Conservation (phyloP, 2,329 filamentous ascomycete species). For the Lithohypha guttulata region DNA sequence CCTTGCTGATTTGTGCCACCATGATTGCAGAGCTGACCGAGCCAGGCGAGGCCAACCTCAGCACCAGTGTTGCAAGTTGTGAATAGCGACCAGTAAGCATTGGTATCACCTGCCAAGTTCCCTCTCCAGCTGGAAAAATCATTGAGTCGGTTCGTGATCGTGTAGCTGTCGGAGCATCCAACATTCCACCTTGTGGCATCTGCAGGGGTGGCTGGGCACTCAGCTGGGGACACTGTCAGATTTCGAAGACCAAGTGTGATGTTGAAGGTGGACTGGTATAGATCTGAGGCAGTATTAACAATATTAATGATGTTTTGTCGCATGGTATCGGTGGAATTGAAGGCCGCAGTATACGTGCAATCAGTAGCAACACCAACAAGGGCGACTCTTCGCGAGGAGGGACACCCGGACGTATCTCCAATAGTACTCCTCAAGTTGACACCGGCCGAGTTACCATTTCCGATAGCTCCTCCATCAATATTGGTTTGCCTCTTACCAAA, state of each 20-base stretch:
- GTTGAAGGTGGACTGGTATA: slow-evolving; percentile 89
- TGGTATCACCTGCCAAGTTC: slow-evolving; percentile 56
- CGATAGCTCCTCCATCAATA: slow-evolving; percentile 52
- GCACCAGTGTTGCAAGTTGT: slow-evolving; percentile 70
- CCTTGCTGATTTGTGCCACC: slow-evolving; percentile 46
- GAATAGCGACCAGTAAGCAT: slow-evolving; percentile 88
- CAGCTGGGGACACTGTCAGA: slow-evolving; percentile 61
- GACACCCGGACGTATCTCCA: slow-evolving; percentile 74
- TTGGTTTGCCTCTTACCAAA: slow-evolving; percentile 55
- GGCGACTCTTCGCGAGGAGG: slow-evolving; percentile 79
- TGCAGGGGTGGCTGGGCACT: slow-evolving; percentile 62
- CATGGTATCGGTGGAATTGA: slow-evolving; percentile 55
- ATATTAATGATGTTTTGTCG: slow-evolving; percentile 66
- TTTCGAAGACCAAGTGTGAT: slow-evolving; percentile 86
- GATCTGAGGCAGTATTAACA: slow-evolving; percentile 74
- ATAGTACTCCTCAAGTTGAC: slow-evolving; percentile 71
- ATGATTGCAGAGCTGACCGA: slow-evolving; percentile 69
- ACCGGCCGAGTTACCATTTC: slow-evolving; percentile 63
- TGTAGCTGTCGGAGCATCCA: slow-evolving; percentile 49
- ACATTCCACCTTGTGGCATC: slow-evolving; percentile 73
- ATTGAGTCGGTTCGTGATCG: slow-evolving; percentile 70
- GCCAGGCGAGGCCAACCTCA: slow-evolving; percentile 86
- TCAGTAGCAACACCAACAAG: slow-evolving; percentile 87
- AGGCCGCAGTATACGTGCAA: slow-evolving; percentile 70
- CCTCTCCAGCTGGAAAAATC: slow-evolving; percentile 85